Base-by-base conservation (phyloP, 1,284 basidiomycete species). In the Volvariella surrecta region DNA sequence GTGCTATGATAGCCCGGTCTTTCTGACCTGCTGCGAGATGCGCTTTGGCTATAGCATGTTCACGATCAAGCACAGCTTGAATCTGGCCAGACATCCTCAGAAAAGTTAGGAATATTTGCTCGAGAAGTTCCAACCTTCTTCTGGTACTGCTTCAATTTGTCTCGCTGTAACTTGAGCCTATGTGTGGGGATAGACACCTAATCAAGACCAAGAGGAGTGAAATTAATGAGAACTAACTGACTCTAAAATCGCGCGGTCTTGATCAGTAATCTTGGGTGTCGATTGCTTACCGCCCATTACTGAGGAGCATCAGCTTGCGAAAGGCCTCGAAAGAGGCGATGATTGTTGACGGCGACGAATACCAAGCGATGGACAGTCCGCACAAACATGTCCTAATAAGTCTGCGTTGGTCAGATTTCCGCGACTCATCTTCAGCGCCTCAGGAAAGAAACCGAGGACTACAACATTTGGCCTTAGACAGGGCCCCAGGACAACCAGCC, bases 121-220 rank as follows among this genome's bases (percentile, higher is more conserved):
- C 20, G 11, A 35, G 34, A 16, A 30, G 10, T 3, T 24, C 2
- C 3, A 15, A 90, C 95, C 74, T 87, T 85, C 67, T 84, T 90
- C 75, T 95, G 93, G 57, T 98, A 99, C 61, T 94, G 91, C 60
- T 79, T 87, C 49, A 99, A 71, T 61, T 94, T 95, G 64, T 99
- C 96, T 37, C 96, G 75, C 63, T 99, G 95, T 40, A 96, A 64
- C 64, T 99, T 99, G 51, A 99, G 74, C 58, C 92, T 72, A 54
- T 32, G 55, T 28, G 24, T n/a, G n/a, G n/a, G n/a, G n/a, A n/a
- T n/a, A n/a, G n/a, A n/a, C n/a, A n/a, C n/a, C n/a, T n/a, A n/a
- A n/a, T n/a, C n/a, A n/a, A n/a, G n/a, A n/a, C n/a, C 24, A 6
- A 28, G 24, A 6, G 16, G 30, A 44, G 37, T 8, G 16, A 32